Percentiles rank a stretch among this genome's conserved stretches.
These are phyloP conservation scores for Kernera saxatilis DNA, from an alignment of 345 rosid genomes.

Conservation along the genomic window DNA sequence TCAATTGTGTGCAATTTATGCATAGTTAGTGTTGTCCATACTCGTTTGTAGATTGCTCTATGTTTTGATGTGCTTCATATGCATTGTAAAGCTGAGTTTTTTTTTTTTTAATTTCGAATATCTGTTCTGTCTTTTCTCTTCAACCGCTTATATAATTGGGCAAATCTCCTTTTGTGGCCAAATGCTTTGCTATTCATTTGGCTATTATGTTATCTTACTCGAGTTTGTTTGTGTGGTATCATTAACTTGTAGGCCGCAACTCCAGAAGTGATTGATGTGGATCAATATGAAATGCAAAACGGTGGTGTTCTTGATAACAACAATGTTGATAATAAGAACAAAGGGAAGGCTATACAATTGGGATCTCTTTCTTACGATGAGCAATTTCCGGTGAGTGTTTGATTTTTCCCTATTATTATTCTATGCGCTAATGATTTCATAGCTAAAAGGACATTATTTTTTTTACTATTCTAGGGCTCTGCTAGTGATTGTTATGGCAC, in stretches of 20 bases:
- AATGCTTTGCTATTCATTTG: neutral
- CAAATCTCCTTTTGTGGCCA: neutral
- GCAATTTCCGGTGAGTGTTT: neutral
- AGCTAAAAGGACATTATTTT: neutral
- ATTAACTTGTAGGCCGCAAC: slow-evolving; percentile 37
- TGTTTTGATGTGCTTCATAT: neutral
- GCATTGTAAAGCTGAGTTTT: neutral
- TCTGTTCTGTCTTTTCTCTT: neutral
- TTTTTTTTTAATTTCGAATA: neutral
- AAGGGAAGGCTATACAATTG: slow-evolving; percentile 55
- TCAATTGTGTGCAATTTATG: neutral
- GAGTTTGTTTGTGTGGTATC: neutral
- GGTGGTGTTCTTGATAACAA: slow-evolving; percentile 38
- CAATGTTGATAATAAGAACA: slow-evolving; percentile 36
- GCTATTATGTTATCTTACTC: neutral
- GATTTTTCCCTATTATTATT: neutral
- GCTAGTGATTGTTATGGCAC: slow-evolving; percentile 14
- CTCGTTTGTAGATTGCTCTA: neutral
- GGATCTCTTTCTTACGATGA: slow-evolving; percentile 21
- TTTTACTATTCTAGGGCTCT: slow-evolving; percentile 26
- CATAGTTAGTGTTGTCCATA: neutral
- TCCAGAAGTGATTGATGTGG: slow-evolving; percentile 55
- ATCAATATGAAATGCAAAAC: slow-evolving; percentile 42
- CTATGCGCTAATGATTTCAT: neutral
- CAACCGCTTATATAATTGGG: neutral